Evolutionary conservation across 2,329 filamentous ascomycete genomes (phyloP).

Genomic region (Penicillium sp.): DNA sequence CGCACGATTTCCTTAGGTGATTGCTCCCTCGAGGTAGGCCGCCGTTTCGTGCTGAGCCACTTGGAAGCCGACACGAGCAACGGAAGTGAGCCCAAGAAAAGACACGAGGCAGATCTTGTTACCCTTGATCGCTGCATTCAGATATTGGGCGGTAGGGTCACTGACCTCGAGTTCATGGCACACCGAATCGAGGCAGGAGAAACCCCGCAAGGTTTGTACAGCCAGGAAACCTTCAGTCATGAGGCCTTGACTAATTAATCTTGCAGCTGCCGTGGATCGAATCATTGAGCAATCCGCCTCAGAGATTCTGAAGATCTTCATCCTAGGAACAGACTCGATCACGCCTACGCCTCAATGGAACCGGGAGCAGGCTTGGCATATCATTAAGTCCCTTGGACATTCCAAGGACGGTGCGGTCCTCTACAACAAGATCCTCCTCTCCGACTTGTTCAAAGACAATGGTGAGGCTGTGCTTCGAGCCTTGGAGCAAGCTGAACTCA

Average conservation of each 20-base stretch:
- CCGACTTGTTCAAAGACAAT: constrained; percentile 68
- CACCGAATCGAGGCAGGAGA: constrained; percentile 84
- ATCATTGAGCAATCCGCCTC: constrained; percentile 86
- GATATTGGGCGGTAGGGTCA: constrained; percentile 83
- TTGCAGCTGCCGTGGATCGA: constrained; percentile 69
- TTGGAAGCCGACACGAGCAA: constrained; percentile 53
- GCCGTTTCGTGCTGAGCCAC: constrained; percentile 83
- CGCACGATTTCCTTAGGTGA: constrained; percentile 82
- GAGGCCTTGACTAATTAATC: constrained; percentile 18
- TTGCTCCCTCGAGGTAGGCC: constrained; percentile 79
- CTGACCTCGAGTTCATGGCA: constrained; percentile 91
- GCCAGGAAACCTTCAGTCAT: too few relatives aligned
- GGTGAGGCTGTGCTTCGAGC: constrained; percentile 75
- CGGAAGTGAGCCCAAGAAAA: constrained; percentile 29
- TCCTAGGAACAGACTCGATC: constrained; percentile 60
- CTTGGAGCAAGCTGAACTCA: constrained; percentile 81
- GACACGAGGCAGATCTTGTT: constrained; percentile 52
- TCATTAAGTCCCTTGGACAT: constrained; percentile 75
- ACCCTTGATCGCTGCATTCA: constrained; percentile 81
- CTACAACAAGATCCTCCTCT: constrained; percentile 82
- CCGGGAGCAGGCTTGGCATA: constrained; percentile 81
- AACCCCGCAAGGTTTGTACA: constrained; percentile 60
- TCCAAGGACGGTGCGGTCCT: constrained; percentile 59
- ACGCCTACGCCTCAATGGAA: constrained; percentile 67
- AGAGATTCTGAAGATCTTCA: constrained; percentile 90